Conservation (phyloP, 106 monocot species). For the Dioscorea alata region DNA sequence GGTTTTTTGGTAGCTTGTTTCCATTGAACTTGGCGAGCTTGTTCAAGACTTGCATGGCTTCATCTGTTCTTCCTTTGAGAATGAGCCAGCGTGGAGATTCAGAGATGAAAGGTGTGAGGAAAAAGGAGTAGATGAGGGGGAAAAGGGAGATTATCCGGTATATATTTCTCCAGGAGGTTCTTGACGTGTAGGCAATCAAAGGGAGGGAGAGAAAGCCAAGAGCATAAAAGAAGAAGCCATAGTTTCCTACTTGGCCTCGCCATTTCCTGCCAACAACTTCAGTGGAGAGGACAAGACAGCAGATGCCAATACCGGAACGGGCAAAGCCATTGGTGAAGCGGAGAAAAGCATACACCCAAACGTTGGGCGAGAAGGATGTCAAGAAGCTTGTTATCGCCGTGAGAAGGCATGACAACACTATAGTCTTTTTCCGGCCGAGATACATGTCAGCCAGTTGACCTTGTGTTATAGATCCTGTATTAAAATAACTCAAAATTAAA, state of each 20-base stretch:
- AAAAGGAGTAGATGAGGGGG: constrained; percentile 51
- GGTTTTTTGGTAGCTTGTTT: constrained; percentile 25
- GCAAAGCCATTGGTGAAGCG: constrained; percentile 76
- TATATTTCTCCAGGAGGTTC: constrained; percentile 53
- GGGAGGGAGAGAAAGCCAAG: constrained; percentile 74
- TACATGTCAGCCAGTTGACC: constrained; percentile 58
- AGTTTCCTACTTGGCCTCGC: constrained; percentile 73
- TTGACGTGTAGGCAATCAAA: constrained; percentile 45
- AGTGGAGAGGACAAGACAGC: constrained; percentile 73
- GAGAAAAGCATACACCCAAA: constrained; percentile 62
- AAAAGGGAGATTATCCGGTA: constrained; percentile 48
- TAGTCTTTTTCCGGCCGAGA: constrained; percentile 62
- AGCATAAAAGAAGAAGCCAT: constrained; percentile 85
- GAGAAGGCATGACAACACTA: constrained; percentile 62
- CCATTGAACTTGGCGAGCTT: constrained; percentile 56
- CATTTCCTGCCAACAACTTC: constrained; percentile 68
- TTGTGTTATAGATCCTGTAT: constrained; percentile 41
- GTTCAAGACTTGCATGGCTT: constrained; percentile 41
- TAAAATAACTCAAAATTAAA: too few relatives aligned
- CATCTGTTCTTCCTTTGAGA: constrained; percentile 40
- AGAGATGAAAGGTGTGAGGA: constrained; percentile 47
- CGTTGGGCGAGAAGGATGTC: constrained; percentile 66
- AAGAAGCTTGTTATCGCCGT: constrained; percentile 46
- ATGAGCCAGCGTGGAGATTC: constrained; percentile 78
- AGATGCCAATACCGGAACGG: constrained; percentile 71